A percentile compares a stretch with the other conserved stretches of the same genome.
These are phyloP conservation scores for Coprinopsis cinerea DNA, from an alignment of 768 basidiomycete genomes.

Conservation along the genomic window DNA sequence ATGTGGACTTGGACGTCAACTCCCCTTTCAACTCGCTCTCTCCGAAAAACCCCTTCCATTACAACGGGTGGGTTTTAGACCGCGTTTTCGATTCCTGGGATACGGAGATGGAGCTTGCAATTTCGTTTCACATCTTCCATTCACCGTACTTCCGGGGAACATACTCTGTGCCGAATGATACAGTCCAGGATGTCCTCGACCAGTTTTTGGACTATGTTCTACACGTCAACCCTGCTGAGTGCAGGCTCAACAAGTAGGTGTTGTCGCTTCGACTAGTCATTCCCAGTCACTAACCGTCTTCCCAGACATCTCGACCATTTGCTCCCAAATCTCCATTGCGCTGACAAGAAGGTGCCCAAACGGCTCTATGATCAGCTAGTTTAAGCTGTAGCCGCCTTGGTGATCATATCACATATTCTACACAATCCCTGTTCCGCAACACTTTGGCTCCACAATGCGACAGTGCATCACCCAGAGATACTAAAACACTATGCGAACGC, in stretches of 20 bases:
- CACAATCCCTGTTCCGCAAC: no score
- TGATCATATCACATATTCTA: no score
- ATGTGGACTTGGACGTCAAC: background rate
- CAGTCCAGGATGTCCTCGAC: background rate
- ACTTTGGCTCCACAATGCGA: no score
- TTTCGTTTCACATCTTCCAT: background rate
- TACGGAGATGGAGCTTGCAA: background rate
- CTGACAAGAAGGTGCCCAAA: background rate
- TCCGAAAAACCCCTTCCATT: background rate
- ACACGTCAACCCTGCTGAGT: background rate
- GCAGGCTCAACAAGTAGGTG: background rate
- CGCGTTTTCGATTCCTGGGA: background rate
- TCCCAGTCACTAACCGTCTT: background rate
- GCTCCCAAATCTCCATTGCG: background rate
- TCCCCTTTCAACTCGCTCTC: background rate
- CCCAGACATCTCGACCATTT: background rate
- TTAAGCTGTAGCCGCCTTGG: no score
- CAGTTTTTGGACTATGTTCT: background rate
- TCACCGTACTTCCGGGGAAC: background rate
- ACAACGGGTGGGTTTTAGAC: background rate
- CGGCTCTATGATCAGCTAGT: slow-evolving; percentile 1
- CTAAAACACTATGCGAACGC: no score
- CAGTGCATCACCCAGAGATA: no score
- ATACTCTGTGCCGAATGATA: background rate
- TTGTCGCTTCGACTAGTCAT: background rate